Conservation (phyloP, 768 basidiomycete genomes). For the Leccinum rimulosum region DNA sequence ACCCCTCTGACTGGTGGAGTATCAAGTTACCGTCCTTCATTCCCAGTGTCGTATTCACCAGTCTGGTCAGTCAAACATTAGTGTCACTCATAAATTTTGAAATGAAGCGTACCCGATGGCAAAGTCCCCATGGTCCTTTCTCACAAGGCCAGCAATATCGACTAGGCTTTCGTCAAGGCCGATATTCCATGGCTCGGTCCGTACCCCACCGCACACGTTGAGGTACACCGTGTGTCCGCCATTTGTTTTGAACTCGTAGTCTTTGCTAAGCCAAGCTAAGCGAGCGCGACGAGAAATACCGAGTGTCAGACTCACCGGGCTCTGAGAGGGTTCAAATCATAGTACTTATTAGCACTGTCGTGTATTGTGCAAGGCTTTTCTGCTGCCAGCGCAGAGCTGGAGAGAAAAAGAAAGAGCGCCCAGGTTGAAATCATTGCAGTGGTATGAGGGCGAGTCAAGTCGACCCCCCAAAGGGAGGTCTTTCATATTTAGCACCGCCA, state of each 20-base stretch:
- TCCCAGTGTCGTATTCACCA: slow-evolving; percentile 59
- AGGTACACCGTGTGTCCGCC: slow-evolving; percentile 49
- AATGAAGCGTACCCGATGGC: slow-evolving; percentile 56
- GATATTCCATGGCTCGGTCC: slow-evolving; percentile 56
- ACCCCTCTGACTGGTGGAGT: slow-evolving; percentile 60
- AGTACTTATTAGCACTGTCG: slow-evolving; percentile 50
- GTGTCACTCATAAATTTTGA: background rate
- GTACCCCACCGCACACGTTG: slow-evolving; percentile 62
- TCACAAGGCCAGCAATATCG: slow-evolving; percentile 62
- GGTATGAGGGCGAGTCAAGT: slow-evolving; percentile 10
- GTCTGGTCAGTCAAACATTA: slow-evolving; percentile 9
- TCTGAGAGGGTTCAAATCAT: slow-evolving; percentile 63
- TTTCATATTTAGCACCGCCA: slow-evolving; percentile 14
- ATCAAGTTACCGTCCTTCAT: slow-evolving; percentile 52
- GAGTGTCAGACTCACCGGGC: slow-evolving; percentile 42
- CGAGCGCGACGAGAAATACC: background rate
- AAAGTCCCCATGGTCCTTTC: slow-evolving; percentile 63
- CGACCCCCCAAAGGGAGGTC: slow-evolving; percentile 28
- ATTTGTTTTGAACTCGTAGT: slow-evolving; percentile 54
- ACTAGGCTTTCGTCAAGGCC: slow-evolving; percentile 45
- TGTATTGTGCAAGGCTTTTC: slow-evolving; percentile 64
- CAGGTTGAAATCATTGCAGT: background rate
- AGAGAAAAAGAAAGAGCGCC: slow-evolving; percentile 3
- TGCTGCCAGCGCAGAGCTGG: slow-evolving; percentile 21
- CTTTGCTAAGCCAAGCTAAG: slow-evolving; percentile 46